A percentile compares a stretch with the other conserved stretches of the same genome.
Evolutionary conservation across 2,329 filamentous ascomycete species (phyloP).

Genomic region (Tolypocladium pustulatum): DNA sequence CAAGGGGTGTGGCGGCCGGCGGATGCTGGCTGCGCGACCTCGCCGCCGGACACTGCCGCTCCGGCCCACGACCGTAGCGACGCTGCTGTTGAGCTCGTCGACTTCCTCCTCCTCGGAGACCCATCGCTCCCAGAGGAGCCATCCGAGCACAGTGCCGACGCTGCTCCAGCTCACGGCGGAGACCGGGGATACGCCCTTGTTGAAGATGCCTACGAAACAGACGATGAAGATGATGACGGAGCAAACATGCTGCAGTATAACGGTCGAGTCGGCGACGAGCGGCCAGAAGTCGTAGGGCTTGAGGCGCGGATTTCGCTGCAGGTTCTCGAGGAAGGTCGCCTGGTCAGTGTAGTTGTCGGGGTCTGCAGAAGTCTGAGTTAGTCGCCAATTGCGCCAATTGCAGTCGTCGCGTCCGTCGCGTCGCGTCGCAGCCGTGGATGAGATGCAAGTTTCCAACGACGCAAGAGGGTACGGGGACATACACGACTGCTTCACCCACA

Average conservation of each 20-base stretch:
- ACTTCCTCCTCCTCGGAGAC: slow-evolving; percentile 54
- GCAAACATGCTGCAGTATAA: slow-evolving; percentile 94
- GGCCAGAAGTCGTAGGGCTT: slow-evolving; percentile 98
- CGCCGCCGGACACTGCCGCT: slow-evolving; percentile 22
- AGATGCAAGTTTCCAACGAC: no score
- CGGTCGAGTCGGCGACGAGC: slow-evolving; percentile 84
- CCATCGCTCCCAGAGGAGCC: slow-evolving; percentile 90
- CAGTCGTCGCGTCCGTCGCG: not conserved
- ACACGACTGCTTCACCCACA: slow-evolving; percentile 98
- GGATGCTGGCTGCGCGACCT: slow-evolving; percentile 25
- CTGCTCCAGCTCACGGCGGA: slow-evolving; percentile 80
- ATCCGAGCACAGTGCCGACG: slow-evolving; percentile 72
- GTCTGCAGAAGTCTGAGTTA: slow-evolving; percentile 36
- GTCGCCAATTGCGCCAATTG: not conserved
- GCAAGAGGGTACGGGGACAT: slow-evolving; percentile 16
- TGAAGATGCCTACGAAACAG: slow-evolving; percentile 83
- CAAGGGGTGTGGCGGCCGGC: slow-evolving; percentile 20
- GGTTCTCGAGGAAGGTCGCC: slow-evolving; percentile 88
- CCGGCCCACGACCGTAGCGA: slow-evolving; percentile 21
- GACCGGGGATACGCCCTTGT: slow-evolving; percentile 80
- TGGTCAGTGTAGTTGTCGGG: slow-evolving; percentile 99
- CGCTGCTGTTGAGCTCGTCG: slow-evolving; percentile 24
- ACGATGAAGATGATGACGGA: slow-evolving; percentile 91
- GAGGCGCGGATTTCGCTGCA: slow-evolving; percentile 87
- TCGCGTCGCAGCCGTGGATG: no score